These are phyloP conservation scores for Nyctanthes arbortristis DNA, from an alignment of 257 asterid genomes.

Conservation along the genomic window DNA sequence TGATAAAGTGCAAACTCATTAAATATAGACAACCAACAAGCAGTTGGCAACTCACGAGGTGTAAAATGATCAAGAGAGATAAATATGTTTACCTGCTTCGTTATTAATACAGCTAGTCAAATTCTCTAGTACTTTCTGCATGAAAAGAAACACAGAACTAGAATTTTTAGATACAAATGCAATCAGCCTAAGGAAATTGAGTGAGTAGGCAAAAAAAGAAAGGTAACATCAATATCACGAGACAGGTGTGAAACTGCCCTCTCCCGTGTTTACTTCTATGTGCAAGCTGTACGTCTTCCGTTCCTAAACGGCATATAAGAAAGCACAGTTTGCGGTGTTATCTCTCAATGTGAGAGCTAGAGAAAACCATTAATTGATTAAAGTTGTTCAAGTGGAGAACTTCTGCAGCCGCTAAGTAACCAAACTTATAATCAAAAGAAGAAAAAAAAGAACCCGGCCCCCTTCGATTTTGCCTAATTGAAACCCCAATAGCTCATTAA, in stretches of 20 bases:
- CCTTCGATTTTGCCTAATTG: conserved; percentile 18
- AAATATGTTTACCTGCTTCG: conserved; percentile 47
- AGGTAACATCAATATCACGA: conserved; percentile 56
- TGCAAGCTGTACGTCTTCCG: conserved; percentile 17
- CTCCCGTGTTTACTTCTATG: conserved; percentile 34
- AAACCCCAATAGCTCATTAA: conserved; percentile 5
- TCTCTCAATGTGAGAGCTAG: not conserved
- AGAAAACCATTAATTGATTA: conserved; percentile 28
- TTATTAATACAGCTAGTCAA: conserved; percentile 33
- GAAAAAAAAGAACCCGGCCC: conserved; percentile 1
- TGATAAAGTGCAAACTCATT: conserved; percentile 38
- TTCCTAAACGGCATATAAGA: not conserved
- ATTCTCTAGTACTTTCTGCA: conserved; percentile 53
- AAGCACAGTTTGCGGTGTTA: not conserved
- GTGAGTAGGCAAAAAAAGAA: conserved; percentile 18
- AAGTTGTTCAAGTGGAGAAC: conserved; percentile 1
- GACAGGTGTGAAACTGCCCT: conserved; percentile 57
- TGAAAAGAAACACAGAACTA: conserved; percentile 11
- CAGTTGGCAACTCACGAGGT: conserved; percentile 71
- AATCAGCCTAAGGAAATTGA: conserved; percentile 7
- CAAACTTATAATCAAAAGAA: conserved; percentile 6
- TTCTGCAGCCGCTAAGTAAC: conserved; percentile 13
- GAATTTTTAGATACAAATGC: conserved; percentile 18
- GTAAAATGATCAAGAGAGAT: conserved; percentile 21
- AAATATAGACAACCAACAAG: conserved; percentile 58